Evolutionary conservation across 768 basidiomycete genomes (phyloP).

Genomic region (Podaxis sp.): DNA sequence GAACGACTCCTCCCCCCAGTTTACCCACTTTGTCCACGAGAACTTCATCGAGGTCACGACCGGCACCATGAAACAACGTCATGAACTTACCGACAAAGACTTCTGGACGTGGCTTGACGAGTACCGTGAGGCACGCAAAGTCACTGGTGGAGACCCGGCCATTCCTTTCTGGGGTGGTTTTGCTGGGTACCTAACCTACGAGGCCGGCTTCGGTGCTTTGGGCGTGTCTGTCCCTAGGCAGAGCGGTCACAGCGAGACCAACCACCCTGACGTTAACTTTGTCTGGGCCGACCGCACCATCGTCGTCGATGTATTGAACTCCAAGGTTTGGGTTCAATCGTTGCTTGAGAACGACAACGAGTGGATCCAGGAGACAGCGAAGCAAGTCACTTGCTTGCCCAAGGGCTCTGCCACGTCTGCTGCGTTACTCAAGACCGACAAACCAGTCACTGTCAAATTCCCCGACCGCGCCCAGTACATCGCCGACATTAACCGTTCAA

Average conservation of each 20-base stretch:
- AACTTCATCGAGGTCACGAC: conserved; percentile 38
- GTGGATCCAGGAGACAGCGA: conserved; percentile 53
- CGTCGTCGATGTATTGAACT: conserved; percentile 53
- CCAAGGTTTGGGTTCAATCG: conserved; percentile 59
- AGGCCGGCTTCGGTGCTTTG: conserved; percentile 62
- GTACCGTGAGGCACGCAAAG: conserved; percentile 58
- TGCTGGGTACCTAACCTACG: conserved; percentile 75
- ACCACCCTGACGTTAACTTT: conserved; percentile 70
- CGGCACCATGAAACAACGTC: conserved; percentile 33
- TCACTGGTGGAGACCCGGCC: conserved; percentile 41
- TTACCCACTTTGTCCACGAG: conserved; percentile 56
- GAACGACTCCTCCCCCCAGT: conserved; percentile 46
- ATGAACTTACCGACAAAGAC: conserved; percentile 40
- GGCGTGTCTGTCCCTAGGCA: conserved; percentile 34
- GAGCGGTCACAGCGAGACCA: conserved; percentile 16
- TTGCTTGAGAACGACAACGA: conserved; percentile 48
- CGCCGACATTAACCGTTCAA: conserved; percentile 65
- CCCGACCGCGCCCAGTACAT: conserved; percentile 63
- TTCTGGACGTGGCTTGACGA: conserved; percentile 72
- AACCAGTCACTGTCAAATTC: conserved; percentile 31
- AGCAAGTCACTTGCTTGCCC: background rate
- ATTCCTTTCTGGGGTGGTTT: conserved; percentile 85
- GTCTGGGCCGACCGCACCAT: conserved; percentile 78
- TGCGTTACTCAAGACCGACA: background rate
- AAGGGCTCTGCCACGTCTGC: background rate